Evolutionary conservation across 2,329 filamentous ascomycete species (phyloP).

Genomic region (Fusarium mangiferae): DNA sequence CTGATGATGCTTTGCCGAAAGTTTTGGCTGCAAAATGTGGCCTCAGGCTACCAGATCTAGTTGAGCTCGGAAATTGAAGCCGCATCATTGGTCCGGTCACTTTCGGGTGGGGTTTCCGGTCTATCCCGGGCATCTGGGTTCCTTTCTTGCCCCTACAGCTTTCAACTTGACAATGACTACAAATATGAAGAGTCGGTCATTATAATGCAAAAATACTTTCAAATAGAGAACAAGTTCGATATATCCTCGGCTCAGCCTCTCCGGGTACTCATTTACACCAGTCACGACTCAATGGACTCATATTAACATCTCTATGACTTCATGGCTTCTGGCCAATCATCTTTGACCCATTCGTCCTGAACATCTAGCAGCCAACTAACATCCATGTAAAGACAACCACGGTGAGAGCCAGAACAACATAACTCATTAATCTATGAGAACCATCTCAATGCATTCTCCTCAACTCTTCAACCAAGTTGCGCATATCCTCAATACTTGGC

Average conservation of each 20-base stretch:
- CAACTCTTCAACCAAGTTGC: slow-evolving; percentile 70
- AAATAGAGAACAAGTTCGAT: neutral
- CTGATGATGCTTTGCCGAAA: slow-evolving; percentile 56
- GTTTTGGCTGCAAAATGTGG: slow-evolving; percentile 53
- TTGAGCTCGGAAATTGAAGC: slow-evolving; percentile 58
- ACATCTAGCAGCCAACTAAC: slow-evolving; percentile 1
- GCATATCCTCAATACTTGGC: slow-evolving; percentile 70
- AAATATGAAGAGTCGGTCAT: neutral
- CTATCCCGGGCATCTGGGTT: slow-evolving; percentile 45
- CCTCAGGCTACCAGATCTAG: slow-evolving; percentile 55
- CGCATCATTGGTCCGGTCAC: slow-evolving; percentile 56
- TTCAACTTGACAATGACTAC: slow-evolving; percentile 15
- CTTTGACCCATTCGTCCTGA: slow-evolving; percentile 40
- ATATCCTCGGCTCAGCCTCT: fast-evolving
- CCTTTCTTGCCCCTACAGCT: slow-evolving; percentile 15
- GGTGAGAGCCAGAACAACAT: neutral
- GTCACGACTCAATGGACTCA: slow-evolving; percentile 21
- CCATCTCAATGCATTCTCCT: slow-evolving; percentile 66
- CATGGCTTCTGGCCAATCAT: slow-evolving; percentile 34
- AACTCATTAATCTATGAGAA: neutral
- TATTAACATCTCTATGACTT: neutral
- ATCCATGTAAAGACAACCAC: neutral
- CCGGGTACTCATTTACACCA: neutral
- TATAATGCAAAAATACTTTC: neutral
- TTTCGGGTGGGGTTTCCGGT: slow-evolving; percentile 44